Percentiles rank a stretch among this genome's conserved stretches.
Evolutionary conservation across 257 asterid species (phyloP).

Genomic region (Gentiana straminea): DNA sequence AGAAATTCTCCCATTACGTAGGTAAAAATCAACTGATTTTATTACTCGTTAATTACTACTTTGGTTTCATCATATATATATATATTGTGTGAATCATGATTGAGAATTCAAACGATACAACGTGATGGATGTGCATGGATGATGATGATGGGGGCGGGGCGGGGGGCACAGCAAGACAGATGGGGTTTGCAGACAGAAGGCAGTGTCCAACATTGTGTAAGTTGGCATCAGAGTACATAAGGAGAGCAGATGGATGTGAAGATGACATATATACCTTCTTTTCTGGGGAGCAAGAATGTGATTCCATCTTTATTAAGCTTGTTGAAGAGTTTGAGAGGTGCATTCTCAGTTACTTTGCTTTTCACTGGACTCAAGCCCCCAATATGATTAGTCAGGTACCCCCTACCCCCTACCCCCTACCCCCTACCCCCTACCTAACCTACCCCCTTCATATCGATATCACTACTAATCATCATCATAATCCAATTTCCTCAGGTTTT

Average conservation of each 20-base stretch:
- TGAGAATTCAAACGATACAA: not conserved
- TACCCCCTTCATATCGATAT: not conserved
- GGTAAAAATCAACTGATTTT: slow-evolving; percentile 38
- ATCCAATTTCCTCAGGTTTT: slow-evolving; percentile 38
- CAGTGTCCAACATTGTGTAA: slow-evolving; percentile 73
- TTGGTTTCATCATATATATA: too few relatives aligned
- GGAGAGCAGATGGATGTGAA: slow-evolving; percentile 67
- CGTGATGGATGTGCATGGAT: not conserved
- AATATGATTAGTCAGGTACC: slow-evolving; percentile 72
- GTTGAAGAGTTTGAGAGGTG: slow-evolving; percentile 88
- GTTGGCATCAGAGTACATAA: slow-evolving; percentile 75
- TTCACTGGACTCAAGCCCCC: slow-evolving; percentile 81
- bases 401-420: not conserved
- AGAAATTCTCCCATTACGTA: slow-evolving; percentile 79
- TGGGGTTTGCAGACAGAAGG: slow-evolving; percentile 70
- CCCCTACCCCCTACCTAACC: not conserved
- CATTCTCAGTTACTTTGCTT: slow-evolving; percentile 85
- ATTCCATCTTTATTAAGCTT: slow-evolving; percentile 81
- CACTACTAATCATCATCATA: not conserved
- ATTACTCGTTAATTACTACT: not conserved
- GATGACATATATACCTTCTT: slow-evolving; percentile 69
- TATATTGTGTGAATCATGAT: too few relatives aligned
- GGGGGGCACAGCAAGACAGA: slow-evolving; percentile 64
- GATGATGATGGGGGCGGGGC: not conserved
- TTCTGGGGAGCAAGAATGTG: slow-evolving; percentile 53